Conservation (phyloP, 129 eudicot species). For the Centella asiatica region DNA sequence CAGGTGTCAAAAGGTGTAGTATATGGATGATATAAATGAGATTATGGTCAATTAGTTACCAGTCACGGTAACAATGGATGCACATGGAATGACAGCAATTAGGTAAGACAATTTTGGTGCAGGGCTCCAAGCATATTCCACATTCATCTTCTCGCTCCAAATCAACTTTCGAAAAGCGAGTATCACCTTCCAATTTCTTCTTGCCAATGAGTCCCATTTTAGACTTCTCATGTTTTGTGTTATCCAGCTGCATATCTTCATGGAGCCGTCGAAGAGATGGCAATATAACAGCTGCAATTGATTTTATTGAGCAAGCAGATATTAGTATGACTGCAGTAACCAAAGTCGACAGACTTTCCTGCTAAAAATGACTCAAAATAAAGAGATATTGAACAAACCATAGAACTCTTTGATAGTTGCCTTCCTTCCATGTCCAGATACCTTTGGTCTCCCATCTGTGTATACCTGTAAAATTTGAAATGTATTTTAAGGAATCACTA, state of each 20-base stretch:
- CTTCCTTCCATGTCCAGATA: constrained; percentile 57
- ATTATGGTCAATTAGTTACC: constrained; percentile 37
- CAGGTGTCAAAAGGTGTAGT: background rate
- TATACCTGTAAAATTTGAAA: constrained; percentile 46
- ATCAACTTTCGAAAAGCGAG: constrained; percentile 34
- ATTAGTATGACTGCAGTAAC: background rate
- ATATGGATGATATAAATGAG: background rate
- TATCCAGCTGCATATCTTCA: constrained; percentile 45
- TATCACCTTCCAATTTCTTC: constrained; percentile 33
- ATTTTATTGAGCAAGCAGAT: constrained; percentile 2
- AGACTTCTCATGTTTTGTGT: constrained; percentile 21
- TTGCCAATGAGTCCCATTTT: constrained; percentile 23
- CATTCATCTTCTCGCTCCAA: constrained; percentile 92
- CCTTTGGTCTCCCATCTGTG: constrained; percentile 67
- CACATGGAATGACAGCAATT: constrained; percentile 97
- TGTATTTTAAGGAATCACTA: background rate
- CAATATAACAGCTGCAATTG: constrained; percentile 61
- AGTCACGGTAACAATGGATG: constrained; percentile 85
- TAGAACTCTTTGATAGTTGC: constrained; percentile 82
- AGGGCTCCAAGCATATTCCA: constrained; percentile 87
- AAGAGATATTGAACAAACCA: constrained; percentile 43
- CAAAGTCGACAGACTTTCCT: background rate
- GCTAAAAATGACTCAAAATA: background rate
- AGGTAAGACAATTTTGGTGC: constrained; percentile 89
- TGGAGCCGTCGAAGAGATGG: constrained; percentile 81